A percentile compares a stretch with the other conserved stretches of the same genome.
Evolutionary conservation across 192 early-diverging fungal genomes (phyloP).

Genomic region (Jimgerdemannia flammicorona): DNA sequence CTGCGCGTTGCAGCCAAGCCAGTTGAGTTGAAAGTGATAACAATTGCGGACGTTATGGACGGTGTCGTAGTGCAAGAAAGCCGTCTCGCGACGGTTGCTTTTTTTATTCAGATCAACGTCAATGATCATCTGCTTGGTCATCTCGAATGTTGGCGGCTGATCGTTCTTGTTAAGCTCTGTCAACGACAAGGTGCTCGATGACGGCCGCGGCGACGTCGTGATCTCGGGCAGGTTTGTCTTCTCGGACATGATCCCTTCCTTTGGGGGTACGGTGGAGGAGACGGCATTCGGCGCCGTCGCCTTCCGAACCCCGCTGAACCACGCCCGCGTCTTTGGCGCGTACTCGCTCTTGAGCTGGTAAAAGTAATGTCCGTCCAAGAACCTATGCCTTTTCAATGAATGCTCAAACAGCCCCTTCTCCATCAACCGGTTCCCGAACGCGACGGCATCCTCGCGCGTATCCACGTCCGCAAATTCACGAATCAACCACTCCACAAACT

Average conservation of each 20-base stretch:
- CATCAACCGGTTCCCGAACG: conserved; percentile 74
- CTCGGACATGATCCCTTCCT: too few relatives aligned
- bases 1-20: conserved; percentile 93
- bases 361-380: conserved; percentile 90
- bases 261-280: not conserved
- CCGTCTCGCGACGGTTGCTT: conserved; percentile 78
- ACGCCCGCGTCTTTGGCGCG: conserved; percentile 20
- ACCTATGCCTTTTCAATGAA: conserved; percentile 56
- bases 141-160: conserved; percentile 28
- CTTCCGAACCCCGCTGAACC: conserved; percentile 1
- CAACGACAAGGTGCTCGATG: not conserved
- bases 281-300: conserved; percentile 19
- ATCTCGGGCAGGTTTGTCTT: not conserved
- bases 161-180: conserved; percentile 3
- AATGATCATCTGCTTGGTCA: conserved; percentile 69
- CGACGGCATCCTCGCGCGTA: conserved; percentile 71
- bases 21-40: conserved; percentile 92
- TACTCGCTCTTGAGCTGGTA: conserved; percentile 66
- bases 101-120: conserved; percentile 80
- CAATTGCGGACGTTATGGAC: conserved; percentile 80
- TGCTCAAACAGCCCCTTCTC: conserved; percentile 71
- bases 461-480: conserved; percentile 70
- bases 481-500: conserved; percentile 88
- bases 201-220: not conserved
- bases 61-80: conserved; percentile 85